These are phyloP conservation scores for Erythrobasidium hasegawianum DNA, from an alignment of 1,284 basidiomycete genomes.

Conservation along the genomic window DNA sequence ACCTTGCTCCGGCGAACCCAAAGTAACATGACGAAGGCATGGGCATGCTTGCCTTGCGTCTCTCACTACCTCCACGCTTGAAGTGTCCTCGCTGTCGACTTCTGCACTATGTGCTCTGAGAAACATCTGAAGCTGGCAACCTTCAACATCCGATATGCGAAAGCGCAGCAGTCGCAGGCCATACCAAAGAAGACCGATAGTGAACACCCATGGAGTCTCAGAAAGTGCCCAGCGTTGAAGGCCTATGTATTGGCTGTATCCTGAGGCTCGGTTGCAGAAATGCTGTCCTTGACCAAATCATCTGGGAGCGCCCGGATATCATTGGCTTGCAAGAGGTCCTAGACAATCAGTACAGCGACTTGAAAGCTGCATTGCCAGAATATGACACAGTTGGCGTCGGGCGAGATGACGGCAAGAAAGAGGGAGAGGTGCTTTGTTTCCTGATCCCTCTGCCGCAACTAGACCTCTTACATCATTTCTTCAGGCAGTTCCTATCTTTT, in stretches of 20 bases:
- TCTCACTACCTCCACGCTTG: too few relatives aligned
- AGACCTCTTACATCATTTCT: too few relatives aligned
- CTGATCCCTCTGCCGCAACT: too few relatives aligned
- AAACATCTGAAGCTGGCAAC: constrained; percentile 22
- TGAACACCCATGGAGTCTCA: constrained; percentile 16
- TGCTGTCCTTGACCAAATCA: constrained; percentile 39
- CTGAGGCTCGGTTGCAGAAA: constrained; percentile 24
- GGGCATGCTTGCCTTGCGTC: too few relatives aligned
- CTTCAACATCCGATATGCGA: constrained; percentile 23
- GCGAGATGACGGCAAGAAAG: constrained; percentile 38
- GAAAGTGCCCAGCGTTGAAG: constrained; percentile 11
- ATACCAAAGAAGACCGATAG: not conserved
- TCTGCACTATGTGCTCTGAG: too few relatives aligned
- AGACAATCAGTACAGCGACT: constrained; percentile 38
- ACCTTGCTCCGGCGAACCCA: too few relatives aligned
- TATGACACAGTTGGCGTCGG: constrained; percentile 42
- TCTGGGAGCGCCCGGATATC: constrained; percentile 41
- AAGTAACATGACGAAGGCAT: too few relatives aligned
- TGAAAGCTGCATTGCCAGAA: constrained; percentile 27
- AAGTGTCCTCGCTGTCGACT: too few relatives aligned
- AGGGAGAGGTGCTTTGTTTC: constrained; percentile 42
- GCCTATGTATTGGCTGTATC: too few relatives aligned
- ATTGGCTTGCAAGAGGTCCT: constrained; percentile 43
- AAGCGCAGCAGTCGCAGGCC: not conserved
- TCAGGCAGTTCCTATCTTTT: constrained; percentile 41